phyloP scores from a whole-genome alignment of 2,329 filamentous ascomycete species.

The Cercospora citrullina region DNA sequence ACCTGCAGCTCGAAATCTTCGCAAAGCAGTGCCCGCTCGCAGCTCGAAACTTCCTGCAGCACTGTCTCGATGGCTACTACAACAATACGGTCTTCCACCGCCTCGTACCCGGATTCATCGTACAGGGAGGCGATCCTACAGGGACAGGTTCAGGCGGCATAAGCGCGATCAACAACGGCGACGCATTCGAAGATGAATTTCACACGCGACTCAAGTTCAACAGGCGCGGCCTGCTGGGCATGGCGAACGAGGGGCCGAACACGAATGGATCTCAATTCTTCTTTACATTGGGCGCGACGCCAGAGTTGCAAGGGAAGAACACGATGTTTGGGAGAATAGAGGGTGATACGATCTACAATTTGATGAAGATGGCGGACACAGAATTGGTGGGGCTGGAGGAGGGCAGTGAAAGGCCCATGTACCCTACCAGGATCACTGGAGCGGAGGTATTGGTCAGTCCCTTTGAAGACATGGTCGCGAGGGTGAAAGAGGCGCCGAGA shows the following conservation, averaged over 20 bases:
- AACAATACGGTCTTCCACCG: conserved; percentile 92
- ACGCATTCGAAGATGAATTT: conserved; percentile 83
- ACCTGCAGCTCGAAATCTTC: conserved; percentile 89
- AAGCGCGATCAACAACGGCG: conserved; percentile 85
- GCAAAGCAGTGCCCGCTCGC: conserved; percentile 90
- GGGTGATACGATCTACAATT: conserved; percentile 93
- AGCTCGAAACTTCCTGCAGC: conserved; percentile 92
- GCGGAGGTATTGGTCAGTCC: conserved; percentile 79
- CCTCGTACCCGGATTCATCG: conserved; percentile 83
- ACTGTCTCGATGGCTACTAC: conserved; percentile 94
- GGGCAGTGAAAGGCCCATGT: conserved; percentile 78
- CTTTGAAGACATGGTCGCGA: conserved; percentile 77
- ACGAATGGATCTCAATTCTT: conserved; percentile 98
- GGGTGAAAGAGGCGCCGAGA: conserved; percentile 57
- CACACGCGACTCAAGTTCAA: conserved; percentile 93
- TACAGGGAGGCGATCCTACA: conserved; percentile 93
- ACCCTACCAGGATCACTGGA: conserved; percentile 74
- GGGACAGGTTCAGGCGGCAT: conserved; percentile 90
- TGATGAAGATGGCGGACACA: conserved; percentile 88
- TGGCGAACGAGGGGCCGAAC: conserved; percentile 84
- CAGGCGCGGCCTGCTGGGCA: conserved; percentile 83
- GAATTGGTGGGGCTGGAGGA: conserved; percentile 67
- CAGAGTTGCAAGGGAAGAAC: conserved; percentile 85
- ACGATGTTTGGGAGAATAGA: conserved; percentile 91
- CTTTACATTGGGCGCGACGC: conserved; percentile 78